Conservation (phyloP, 2,329 filamentous ascomycete genomes). For the Alternaria conjuncta region DNA sequence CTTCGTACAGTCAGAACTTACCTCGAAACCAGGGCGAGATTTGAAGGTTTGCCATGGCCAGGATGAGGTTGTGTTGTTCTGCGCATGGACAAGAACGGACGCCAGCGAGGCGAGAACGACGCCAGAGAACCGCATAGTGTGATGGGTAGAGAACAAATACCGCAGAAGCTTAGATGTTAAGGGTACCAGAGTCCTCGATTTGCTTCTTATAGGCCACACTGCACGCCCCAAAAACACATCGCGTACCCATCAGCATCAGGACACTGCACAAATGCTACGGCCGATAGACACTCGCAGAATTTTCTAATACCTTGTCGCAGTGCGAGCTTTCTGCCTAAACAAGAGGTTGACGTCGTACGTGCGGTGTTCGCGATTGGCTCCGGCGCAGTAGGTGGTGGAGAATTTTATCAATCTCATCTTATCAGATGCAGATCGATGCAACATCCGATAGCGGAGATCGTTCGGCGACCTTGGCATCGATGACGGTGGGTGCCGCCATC, state of each 20-base stretch:
- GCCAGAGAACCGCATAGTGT: not conserved
- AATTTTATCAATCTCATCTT: constrained; percentile 1
- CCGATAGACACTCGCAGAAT: not conserved
- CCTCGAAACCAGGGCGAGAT: constrained; percentile 4
- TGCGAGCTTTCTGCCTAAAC: not conserved
- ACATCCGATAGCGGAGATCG: not conserved
- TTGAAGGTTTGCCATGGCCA: constrained; percentile 18
- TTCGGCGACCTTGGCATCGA: not conserved
- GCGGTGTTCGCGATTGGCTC: not conserved
- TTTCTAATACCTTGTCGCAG: constrained; percentile 3
- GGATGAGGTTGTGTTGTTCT: not conserved
- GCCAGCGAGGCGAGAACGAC: not conserved
- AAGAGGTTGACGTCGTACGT: not conserved
- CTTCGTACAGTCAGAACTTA: too few relatives aligned
- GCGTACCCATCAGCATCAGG: not conserved
- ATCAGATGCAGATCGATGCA: constrained; percentile 3
- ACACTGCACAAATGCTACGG: not conserved
- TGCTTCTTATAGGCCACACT: not conserved
- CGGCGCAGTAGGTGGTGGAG: not conserved
- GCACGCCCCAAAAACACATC: not conserved
- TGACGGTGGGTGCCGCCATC: not conserved
- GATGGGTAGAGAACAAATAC: not conserved
- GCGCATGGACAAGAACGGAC: not conserved
- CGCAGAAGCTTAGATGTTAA: not conserved
- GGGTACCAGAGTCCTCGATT: not conserved